These are phyloP conservation scores for Cynanchum wilfordii DNA, from an alignment of 257 asterid genomes.

Conservation along the genomic window DNA sequence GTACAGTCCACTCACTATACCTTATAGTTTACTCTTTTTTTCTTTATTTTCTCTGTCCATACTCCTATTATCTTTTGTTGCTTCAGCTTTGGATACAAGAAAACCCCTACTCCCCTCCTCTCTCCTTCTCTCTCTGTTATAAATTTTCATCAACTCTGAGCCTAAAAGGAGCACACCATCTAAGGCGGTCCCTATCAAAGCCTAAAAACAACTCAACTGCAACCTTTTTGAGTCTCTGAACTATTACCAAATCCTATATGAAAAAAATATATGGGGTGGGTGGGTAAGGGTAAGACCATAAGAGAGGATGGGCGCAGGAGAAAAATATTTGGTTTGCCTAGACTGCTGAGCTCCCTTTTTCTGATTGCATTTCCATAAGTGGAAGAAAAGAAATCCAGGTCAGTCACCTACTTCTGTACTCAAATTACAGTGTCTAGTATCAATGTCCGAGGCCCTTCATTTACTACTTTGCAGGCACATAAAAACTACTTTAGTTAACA, in stretches of 20 bases:
- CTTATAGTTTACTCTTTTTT: neutral
- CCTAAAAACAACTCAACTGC: conserved; percentile 11
- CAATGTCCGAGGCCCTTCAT: conserved; percentile 27
- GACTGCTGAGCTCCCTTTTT: conserved; percentile 41
- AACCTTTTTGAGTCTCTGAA: conserved; percentile 19
- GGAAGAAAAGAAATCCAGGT: conserved; percentile 25
- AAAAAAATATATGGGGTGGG: neutral
- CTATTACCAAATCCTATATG: conserved; percentile 19
- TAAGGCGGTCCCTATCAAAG: conserved; percentile 8
- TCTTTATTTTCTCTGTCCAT: neutral
- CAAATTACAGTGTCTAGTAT: conserved; percentile 7
- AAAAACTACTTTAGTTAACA: neutral
- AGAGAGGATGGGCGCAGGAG: neutral
- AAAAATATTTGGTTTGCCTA: conserved; percentile 15
- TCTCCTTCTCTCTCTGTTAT: neutral
- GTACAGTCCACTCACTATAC: neutral
- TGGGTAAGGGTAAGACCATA: neutral
- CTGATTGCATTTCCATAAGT: conserved; percentile 28
- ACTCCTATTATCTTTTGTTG: conserved; percentile 11
- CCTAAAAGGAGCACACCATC: neutral
- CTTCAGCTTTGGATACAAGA: conserved; percentile 6
- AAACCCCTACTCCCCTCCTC: neutral
- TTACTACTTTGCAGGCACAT: conserved; percentile 5
- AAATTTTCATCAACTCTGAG: neutral
- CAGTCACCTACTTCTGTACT: conserved; percentile 6